Evolutionary conservation across 2,329 filamentous ascomycete species (phyloP), one percentile per base, ranked within the genome.

Genomic region (Clarireedia homoeocarpa): DNA sequence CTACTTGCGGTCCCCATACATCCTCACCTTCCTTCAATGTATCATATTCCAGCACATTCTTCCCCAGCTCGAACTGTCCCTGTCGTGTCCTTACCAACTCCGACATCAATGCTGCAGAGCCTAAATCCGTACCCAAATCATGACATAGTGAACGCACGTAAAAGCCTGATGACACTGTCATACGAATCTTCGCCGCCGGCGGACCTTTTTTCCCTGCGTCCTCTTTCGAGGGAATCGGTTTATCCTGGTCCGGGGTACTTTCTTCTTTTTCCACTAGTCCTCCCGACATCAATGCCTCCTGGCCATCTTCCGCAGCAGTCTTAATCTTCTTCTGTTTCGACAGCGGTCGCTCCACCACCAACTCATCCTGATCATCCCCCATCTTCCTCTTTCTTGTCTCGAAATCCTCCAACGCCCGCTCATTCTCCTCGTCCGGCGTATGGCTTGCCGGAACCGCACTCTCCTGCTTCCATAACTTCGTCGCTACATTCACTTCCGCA

Each of bases 161-260:
- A 77, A 96, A 99, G 40, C 94, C 94, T 0, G 91, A 95, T 2
- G 91, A 91, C 51, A 96, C 92, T 0, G 89, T 95, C 82, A 99
- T 90, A 56, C 88, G 85, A 58, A 99, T 83, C 67, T 83, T 86
- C 49, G 83, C 88, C 0, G 92, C 94, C 1, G 92, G 83, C 1
- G 90, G 84, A 0, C 80, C 82, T 69, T 77, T 49, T 69, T 77
- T 55, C 34, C 61, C 55, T 12, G 58, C 52, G 20, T 53, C 36
- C 51, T 53, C 48, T 39, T 59, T 51, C 20, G 51, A 51, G 26
- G 47, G 42, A 20, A 46, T 45, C 23, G 47, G 36, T 46, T 50
- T 34, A 7, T 44, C 49, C 17, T 17, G 59, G 48, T 27, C 6
- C 10, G 27, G 50, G 24, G 12, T 24, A 57, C 64, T 70, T 47